Evolutionary conservation across 305 asterid species (phyloP).

Genomic region (Galium porrigens): DNA sequence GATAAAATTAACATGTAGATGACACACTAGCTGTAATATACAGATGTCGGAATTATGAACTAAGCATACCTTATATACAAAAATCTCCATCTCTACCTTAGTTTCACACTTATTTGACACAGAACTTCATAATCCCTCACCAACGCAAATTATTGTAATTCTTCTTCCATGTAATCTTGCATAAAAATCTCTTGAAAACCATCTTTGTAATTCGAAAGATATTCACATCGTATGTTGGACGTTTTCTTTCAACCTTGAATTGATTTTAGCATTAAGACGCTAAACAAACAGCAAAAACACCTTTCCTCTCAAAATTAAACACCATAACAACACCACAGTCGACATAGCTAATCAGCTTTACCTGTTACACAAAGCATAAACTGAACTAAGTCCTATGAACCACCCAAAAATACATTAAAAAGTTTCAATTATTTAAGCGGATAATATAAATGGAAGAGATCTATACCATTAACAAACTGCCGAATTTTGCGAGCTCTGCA

Average conservation of each 20-base stretch:
- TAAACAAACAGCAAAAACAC: slow-evolving; percentile 2
- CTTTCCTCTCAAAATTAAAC: neutral
- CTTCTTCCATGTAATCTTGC: slow-evolving; percentile 7
- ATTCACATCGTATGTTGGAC: neutral
- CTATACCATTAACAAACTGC: neutral
- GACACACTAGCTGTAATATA: neutral
- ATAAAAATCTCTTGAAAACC: slow-evolving; percentile 7
- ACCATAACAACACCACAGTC: slow-evolving; percentile 1
- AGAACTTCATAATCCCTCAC: neutral
- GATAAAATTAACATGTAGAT: neutral
- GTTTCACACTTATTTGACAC: neutral
- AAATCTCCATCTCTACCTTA: slow-evolving; percentile 1
- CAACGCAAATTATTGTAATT: slow-evolving; percentile 5
- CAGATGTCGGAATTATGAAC: neutral
- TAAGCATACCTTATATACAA: slow-evolving; percentile 10
- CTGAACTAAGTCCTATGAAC: neutral
- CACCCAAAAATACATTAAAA: neutral
- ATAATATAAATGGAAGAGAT: neutral
- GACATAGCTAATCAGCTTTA: slow-evolving; percentile 4
- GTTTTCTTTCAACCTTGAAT: neutral
- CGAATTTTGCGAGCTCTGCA: slow-evolving; percentile 4
- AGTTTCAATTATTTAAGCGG: neutral
- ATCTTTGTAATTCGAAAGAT: neutral
- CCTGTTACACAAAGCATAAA: slow-evolving; percentile 10
- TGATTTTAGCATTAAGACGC: neutral